Evolutionary conservation across 768 basidiomycete genomes (phyloP).

Genomic region (Tricholoma terreum): DNA sequence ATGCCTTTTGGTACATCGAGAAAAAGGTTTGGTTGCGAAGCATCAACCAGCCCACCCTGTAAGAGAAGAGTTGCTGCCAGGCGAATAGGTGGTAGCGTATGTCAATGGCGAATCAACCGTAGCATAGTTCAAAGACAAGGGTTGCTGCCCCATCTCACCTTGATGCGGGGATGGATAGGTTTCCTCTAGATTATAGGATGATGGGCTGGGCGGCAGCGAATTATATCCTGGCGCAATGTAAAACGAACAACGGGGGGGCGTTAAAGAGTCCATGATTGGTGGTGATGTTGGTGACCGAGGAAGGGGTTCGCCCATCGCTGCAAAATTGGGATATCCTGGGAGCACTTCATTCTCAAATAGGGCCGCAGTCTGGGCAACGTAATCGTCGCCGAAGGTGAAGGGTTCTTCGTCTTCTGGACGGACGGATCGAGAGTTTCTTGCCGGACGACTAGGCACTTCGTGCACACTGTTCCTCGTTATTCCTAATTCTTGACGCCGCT

Average conservation of each 20-base stretch:
- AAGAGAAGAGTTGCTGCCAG: conserved; percentile 37
- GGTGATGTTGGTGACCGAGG: conserved; percentile 1
- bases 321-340: conserved; percentile 32
- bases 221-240: conserved; percentile 12
- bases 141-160: conserved; percentile 7
- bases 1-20: not conserved
- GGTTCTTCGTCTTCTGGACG: conserved; percentile 30
- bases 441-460: not conserved
- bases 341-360: conserved; percentile 34
- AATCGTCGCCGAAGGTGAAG: conserved; percentile 34
- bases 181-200: conserved; percentile 16
- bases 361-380: conserved; percentile 31
- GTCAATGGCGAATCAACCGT: conserved; percentile 10
- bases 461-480: not conserved
- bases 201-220: conserved; percentile 15
- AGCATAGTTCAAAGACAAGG: conserved; percentile 8
- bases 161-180: conserved; percentile 10
- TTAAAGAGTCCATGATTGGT: conserved; percentile 7
- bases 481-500: not conserved
- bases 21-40: conserved; percentile 8
- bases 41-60: conserved; percentile 47
- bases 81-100: conserved; percentile 23
- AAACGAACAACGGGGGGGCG: conserved; percentile 16
- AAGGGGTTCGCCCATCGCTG: conserved; percentile 10
- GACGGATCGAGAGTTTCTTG: conserved; percentile 7